phyloP scores from a whole-genome alignment of 2,329 filamentous ascomycete species.

The Canariomyces notabilis region DNA sequence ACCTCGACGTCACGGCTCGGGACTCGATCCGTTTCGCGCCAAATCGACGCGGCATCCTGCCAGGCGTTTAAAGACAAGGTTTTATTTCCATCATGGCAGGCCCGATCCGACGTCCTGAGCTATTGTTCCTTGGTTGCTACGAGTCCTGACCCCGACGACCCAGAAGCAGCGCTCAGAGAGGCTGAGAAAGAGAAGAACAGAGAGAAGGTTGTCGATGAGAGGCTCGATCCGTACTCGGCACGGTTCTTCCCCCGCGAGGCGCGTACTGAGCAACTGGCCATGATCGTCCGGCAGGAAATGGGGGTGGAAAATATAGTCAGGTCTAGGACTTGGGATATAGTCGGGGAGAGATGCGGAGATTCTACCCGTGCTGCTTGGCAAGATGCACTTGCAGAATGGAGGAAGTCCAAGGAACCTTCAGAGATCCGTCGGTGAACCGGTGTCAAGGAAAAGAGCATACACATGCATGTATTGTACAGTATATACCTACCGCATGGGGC shows the following conservation, averaged over 20 bases:
- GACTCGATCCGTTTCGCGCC: conserved; percentile 43
- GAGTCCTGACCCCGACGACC: conserved; percentile 80
- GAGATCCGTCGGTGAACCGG: neutral
- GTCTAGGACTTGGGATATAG: conserved; percentile 72
- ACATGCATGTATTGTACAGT: neutral
- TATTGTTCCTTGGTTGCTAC: conserved; percentile 89
- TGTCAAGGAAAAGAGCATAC: neutral
- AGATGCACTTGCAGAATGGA: conserved; percentile 60
- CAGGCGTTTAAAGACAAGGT: conserved; percentile 67
- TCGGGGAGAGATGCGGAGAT: conserved; percentile 68
- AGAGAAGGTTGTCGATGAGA: conserved; percentile 75
- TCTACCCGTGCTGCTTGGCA: conserved; percentile 55
- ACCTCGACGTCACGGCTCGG: conserved; percentile 64
- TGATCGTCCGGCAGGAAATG: conserved; percentile 67
- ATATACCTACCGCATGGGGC: too few relatives aligned
- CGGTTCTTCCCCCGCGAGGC: conserved; percentile 76
- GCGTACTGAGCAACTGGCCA: conserved; percentile 73
- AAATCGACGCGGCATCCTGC: conserved; percentile 61
- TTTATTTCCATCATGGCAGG: conserved; percentile 85
- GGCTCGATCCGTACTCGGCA: conserved; percentile 85
- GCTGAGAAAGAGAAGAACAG: conserved; percentile 65
- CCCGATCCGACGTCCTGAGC: conserved; percentile 73
- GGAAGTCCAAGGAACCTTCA: conserved; percentile 25
- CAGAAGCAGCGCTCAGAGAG: conserved; percentile 64
- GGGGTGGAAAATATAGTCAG: conserved; percentile 76